These are phyloP conservation scores for Ophiosphaerella herpotricha DNA, from an alignment of 2,329 filamentous ascomycete genomes.

Conservation along the genomic window DNA sequence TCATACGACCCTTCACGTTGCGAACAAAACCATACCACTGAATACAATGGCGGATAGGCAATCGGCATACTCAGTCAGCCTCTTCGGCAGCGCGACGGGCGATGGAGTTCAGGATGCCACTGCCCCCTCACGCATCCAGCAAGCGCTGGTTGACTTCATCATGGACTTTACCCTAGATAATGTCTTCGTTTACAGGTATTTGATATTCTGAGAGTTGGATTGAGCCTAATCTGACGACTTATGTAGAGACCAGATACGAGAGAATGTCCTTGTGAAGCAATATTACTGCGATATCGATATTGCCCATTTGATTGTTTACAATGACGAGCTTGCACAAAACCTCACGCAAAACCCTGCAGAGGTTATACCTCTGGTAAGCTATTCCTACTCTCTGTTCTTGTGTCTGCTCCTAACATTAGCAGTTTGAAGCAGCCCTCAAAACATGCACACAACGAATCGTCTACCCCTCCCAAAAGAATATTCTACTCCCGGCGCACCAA, in stretches of 20 bases:
- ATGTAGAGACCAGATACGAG: conserved; percentile 84
- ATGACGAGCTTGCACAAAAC: conserved; percentile 90
- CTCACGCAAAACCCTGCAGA: conserved; percentile 89
- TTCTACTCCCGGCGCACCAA: conserved; percentile 84
- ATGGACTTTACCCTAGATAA: conserved; percentile 94
- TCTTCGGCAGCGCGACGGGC: conserved; percentile 61
- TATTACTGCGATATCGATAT: conserved; percentile 97
- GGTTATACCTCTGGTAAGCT: conserved; percentile 81
- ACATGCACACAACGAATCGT: conserved; percentile 93
- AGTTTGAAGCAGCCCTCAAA: conserved; percentile 91
- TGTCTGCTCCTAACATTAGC: conserved; percentile 15
- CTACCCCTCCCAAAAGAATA: conserved; percentile 72
- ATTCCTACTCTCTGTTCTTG: too few relatives aligned
- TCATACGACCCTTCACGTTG: conserved; percentile 14
- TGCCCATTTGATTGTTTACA: conserved; percentile 92
- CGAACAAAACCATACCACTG: conserved; percentile 11
- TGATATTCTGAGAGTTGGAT: background rate
- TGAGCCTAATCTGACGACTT: conserved; percentile 36
- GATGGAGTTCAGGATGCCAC: conserved; percentile 38
- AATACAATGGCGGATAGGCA: conserved; percentile 66
- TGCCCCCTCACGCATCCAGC: conserved; percentile 61
- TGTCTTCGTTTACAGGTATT: conserved; percentile 83
- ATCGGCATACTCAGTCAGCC: conserved; percentile 82
- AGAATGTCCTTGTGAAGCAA: conserved; percentile 92
- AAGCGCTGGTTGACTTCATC: conserved; percentile 85